A percentile compares a stretch with the other conserved stretches of the same genome.
Conservation (phyloP, 345 rosid species). For the Populus alba region DNA sequence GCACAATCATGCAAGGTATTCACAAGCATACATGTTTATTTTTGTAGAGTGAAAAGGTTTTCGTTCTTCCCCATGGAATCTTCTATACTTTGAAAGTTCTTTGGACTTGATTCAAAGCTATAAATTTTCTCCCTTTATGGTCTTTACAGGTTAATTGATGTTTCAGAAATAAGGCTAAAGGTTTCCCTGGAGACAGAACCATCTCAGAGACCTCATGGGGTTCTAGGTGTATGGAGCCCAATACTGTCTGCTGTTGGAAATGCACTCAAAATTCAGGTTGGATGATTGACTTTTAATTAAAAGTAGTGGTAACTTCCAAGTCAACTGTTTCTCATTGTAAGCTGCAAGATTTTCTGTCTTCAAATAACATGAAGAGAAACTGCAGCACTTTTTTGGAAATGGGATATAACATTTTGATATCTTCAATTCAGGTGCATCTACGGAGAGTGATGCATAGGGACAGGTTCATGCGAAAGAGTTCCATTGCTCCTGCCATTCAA, state of each 20-base stretch:
- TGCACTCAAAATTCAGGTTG: conserved; percentile 96
- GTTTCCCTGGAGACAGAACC: conserved; percentile 87
- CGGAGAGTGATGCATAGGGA: conserved; percentile 91
- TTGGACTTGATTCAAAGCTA: conserved; percentile 1
- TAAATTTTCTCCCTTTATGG: conserved; percentile 8
- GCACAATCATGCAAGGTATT: neutral
- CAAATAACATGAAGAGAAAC: neutral
- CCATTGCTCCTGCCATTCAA: conserved; percentile 74
- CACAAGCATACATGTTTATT: neutral
- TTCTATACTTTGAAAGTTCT: neutral
- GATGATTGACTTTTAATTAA: neutral
- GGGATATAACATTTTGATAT: conserved; percentile 3
- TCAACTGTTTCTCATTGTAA: neutral
- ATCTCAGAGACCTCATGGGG: conserved; percentile 85
- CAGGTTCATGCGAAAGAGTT: conserved; percentile 93
- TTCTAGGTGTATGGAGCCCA: conserved; percentile 97
- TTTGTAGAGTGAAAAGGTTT: neutral
- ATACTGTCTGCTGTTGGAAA: conserved; percentile 92
- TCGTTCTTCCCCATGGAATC: conserved; percentile 10
- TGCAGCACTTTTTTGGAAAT: neutral
- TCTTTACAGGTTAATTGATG: conserved; percentile 80
- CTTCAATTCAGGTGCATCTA: conserved; percentile 65
- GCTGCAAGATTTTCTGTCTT: neutral
- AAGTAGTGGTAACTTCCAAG: neutral
- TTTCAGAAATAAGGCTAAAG: conserved; percentile 89